phyloP scores from a whole-genome alignment of 148 eudicot species.

The Arctostaphylos glauca region DNA sequence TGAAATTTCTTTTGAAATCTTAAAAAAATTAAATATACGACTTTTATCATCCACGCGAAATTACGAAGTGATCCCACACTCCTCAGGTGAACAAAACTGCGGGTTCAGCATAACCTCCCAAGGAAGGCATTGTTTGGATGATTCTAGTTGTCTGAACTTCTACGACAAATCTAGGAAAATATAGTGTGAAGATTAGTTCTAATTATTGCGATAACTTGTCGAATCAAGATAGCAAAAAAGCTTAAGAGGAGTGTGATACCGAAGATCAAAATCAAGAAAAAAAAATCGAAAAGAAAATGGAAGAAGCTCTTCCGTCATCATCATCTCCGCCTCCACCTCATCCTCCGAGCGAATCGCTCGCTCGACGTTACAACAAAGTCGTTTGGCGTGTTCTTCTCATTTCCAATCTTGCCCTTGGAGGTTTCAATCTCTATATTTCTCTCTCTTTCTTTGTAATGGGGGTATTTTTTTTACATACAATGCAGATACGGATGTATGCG shows the following conservation, averaged over 20 bases:
- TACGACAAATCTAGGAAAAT: neutral
- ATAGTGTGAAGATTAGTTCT: neutral
- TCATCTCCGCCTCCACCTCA: neutral
- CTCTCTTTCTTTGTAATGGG: neutral
- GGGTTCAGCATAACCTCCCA: no score
- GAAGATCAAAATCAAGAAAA: neutral
- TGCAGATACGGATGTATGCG: neutral
- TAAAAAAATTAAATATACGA: no score
- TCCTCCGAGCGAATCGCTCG: slow-evolving; percentile 4
- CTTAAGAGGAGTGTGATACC: neutral
- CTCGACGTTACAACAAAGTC: slow-evolving; percentile 6
- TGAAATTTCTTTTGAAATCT: no score
- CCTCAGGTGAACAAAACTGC: no score
- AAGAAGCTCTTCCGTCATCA: neutral
- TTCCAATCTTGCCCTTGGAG: slow-evolving; percentile 14
- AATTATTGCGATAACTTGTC: neutral
- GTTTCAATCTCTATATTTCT: slow-evolving; percentile 5
- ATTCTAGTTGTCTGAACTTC: no score
- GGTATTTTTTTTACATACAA: neutral
- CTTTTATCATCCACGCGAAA: no score
- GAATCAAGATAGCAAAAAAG: neutral
- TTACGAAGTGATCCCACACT: no score
- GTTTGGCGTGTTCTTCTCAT: slow-evolving; percentile 12
- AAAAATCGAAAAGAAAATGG: neutral
- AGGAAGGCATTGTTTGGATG: no score